These are phyloP conservation scores for Trematosphaeria pertusa DNA, from an alignment of 2,329 filamentous ascomycete species.

Conservation along the genomic window DNA sequence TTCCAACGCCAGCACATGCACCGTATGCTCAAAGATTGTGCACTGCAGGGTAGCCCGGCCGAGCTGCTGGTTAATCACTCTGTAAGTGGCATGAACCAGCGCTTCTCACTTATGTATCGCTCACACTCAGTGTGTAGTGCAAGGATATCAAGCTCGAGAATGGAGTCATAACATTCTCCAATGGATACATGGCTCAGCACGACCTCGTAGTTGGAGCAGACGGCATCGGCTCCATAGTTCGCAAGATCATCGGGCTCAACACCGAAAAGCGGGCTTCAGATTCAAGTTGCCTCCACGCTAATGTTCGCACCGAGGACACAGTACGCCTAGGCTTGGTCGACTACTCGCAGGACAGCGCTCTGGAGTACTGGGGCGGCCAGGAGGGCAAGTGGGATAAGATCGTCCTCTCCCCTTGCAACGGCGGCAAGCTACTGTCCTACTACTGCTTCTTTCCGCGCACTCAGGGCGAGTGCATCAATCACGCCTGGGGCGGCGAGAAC, in stretches of 20 bases:
- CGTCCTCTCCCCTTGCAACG: conserved; percentile 72
- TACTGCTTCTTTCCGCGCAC: conserved; percentile 73
- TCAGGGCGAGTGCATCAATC: conserved; percentile 65
- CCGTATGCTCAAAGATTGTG: conserved; percentile 68
- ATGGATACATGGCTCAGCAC: conserved; percentile 59
- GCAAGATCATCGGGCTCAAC: conserved; percentile 67
- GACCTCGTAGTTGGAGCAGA: conserved; percentile 70
- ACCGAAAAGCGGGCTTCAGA: conserved; percentile 66
- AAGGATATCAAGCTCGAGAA: conserved; percentile 59
- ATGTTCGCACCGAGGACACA: conserved; percentile 68
- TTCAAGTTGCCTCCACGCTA: conserved; percentile 69
- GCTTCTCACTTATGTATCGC: too few species aligned
- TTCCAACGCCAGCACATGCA: conserved; percentile 76
- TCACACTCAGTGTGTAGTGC: too few species aligned
- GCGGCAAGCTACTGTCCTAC: conserved; percentile 69
- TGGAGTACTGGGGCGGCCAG: conserved; percentile 76
- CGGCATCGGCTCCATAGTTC: conserved; percentile 71
- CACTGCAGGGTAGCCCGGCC: conserved; percentile 62
- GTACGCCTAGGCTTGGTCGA: conserved; percentile 66
- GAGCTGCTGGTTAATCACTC: conserved; percentile 64
- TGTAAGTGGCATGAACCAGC: conserved; percentile 17
- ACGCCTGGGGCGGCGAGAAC: conserved; percentile 64
- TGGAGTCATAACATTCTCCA: conserved; percentile 49
- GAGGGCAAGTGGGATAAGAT: conserved; percentile 71
- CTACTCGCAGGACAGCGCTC: conserved; percentile 65